phyloP scores from a whole-genome alignment of 495 filamentous ascomycete genomes.

The Recurvomyces mirabilis region DNA sequence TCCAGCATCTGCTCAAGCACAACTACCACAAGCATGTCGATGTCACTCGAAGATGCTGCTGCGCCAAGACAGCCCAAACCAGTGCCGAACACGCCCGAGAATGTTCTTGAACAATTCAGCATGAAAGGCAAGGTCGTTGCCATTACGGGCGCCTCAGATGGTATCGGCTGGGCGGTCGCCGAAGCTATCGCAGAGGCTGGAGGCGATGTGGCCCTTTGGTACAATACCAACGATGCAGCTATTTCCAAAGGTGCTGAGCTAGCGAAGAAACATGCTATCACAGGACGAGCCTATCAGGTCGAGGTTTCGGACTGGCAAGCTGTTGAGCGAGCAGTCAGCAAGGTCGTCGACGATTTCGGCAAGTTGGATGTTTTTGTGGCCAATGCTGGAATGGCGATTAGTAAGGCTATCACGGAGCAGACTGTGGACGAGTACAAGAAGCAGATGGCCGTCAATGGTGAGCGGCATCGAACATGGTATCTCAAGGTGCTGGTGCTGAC shows the following conservation, averaged over 20 bases:
- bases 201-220: constrained; percentile 26
- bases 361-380: constrained; percentile 41
- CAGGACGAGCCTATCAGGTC: constrained; percentile 25
- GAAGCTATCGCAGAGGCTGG: constrained; percentile 28
- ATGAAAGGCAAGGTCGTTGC: constrained; percentile 33
- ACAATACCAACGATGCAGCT: constrained; percentile 26
- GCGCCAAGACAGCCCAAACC: constrained; percentile 30
- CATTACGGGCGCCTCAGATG: constrained; percentile 24
- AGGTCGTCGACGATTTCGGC: constrained; percentile 36
- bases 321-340: constrained; percentile 27
- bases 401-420: constrained; percentile 38
- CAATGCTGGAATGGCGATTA: constrained; percentile 43
- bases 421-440: constrained; percentile 38
- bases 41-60: constrained; percentile 33
- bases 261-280: constrained; percentile 28
- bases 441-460: constrained; percentile 23
- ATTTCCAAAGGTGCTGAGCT: constrained; percentile 30
- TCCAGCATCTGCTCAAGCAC: no score
- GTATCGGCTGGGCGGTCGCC: constrained; percentile 28
- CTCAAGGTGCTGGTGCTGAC: not conserved
- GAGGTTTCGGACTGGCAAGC: constrained; percentile 32
- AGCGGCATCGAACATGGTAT: not conserved
- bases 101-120: constrained; percentile 36
- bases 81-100: constrained; percentile 32
- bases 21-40: constrained; percentile 37